Evolutionary conservation across 164 flowering plant species (phyloP).

Genomic region (Nymphaea colorata): DNA sequence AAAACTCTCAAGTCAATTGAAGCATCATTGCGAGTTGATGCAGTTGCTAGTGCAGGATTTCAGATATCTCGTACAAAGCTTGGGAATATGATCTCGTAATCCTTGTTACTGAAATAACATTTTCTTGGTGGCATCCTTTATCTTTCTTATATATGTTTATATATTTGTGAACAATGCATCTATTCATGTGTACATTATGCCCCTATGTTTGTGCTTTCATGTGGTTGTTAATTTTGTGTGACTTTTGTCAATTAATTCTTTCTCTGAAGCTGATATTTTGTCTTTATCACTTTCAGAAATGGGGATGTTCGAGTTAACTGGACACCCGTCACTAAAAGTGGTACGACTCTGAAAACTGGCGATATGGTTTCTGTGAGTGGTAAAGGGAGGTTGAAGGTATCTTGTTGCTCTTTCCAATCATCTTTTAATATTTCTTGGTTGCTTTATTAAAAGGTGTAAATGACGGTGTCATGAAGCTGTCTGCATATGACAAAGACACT

Average conservation of each 20-base stretch:
- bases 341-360: slow-evolving; percentile 61
- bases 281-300: slow-evolving; percentile 22
- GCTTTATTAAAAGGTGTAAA: no score
- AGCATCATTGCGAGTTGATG: slow-evolving; percentile 76
- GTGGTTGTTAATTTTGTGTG: no score
- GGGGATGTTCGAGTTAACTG: slow-evolving; percentile 90
- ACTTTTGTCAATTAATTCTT: no score
- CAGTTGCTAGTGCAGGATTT: slow-evolving; percentile 91
- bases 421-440: background rate
- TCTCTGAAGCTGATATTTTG: no score
- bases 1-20: slow-evolving; percentile 59
- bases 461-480: no score
- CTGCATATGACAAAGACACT: no score
- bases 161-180: no score
- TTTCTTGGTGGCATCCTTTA: no score
- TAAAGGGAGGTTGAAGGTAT: slow-evolving; percentile 76
- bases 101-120: background rate
- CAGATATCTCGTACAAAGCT: slow-evolving; percentile 85
- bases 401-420: slow-evolving; percentile 1
- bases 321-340: slow-evolving; percentile 61
- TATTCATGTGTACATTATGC: no score
- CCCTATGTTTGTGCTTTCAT: no score
- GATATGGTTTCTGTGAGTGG: slow-evolving; percentile 85
- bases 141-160: no score
- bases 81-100: slow-evolving; percentile 69